Evolutionary conservation across 768 basidiomycete species (phyloP), one percentile per base, ranked within the genome.

Genomic region (Sporobolomyces pararoseus): DNA sequence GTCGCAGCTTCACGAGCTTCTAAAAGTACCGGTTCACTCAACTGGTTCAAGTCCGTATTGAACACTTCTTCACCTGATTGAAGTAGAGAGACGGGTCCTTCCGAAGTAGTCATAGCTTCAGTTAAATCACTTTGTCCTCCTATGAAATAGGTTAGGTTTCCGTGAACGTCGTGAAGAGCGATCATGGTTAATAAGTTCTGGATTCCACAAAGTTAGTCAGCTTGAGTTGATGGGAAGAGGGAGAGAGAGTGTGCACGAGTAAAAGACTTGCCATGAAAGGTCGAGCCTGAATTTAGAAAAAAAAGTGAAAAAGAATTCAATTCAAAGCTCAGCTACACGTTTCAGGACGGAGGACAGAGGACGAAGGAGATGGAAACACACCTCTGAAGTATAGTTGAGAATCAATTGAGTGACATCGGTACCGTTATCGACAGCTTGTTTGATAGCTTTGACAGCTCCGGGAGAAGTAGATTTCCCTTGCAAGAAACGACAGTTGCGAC

Each of bases 401-500:
- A 72, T 57, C 27, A 72, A 31, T 25, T 72, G 66, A 17, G 52
- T 37, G 46, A 66, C n/a, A 21, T 67, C 66, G 25, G 51, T 27
- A 7, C 37, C 63, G 3, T 2, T 19, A 25, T 65, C 59, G 42
- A 72, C 63, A 2, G 52, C 63, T 1, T 23, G 19, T n/a, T 63
- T 59, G 42, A 72, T 65, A 35, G 19, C 16, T 19, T 44, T 27
- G 29, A 72, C 66, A 0, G 62, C 50, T 17, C 13, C 29, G 2
- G 66, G 66, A 4, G 34, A 7, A 0, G 68, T 64, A 16, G 61
- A 64, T 21, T 59, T 57, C 27, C 68, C 72, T 32, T 69, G 64
- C 7, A 73, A 65, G 52, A 73, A 67, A 19, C 72, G 31, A 32
- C 72, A 69, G 67, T 66, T 69, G 32, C 72, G 61, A 7, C 72